These are phyloP conservation scores for Imleria badia DNA, from an alignment of 768 basidiomycete genomes.

Conservation along the genomic window DNA sequence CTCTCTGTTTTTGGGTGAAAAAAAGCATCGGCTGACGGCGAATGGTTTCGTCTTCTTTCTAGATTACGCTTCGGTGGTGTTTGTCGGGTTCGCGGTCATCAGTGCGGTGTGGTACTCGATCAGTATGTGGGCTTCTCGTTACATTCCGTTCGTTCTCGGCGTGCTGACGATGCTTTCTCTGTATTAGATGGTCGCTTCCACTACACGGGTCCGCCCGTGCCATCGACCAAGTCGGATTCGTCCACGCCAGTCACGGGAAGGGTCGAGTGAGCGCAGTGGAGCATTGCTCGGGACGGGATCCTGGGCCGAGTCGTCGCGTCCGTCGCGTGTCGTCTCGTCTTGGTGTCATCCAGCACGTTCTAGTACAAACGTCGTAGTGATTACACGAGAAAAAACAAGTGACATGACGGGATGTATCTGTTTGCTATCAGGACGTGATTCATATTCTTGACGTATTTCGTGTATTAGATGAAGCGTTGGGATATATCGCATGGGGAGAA, in stretches of 20 bases:
- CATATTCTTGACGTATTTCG: too few species aligned
- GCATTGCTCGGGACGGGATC: background rate
- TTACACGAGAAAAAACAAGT: background rate
- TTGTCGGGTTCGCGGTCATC: constrained; percentile 58
- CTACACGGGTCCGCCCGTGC: constrained; percentile 45
- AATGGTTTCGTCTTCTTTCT: too few species aligned
- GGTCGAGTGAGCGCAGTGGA: constrained; percentile 1
- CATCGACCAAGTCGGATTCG: constrained; percentile 12
- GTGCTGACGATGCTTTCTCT: background rate
- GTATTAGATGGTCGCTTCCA: constrained; percentile 41
- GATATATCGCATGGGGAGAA: constrained; percentile 2
- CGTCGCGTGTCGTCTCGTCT: too few species aligned
- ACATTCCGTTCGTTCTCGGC: background rate
- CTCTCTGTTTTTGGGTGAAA: too few species aligned
- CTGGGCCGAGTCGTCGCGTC: too few species aligned
- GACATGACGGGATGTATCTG: background rate
- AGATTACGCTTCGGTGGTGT: constrained; percentile 71
- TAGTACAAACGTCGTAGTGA: background rate
- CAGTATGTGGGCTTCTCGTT: constrained; percentile 38
- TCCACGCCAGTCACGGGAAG: background rate
- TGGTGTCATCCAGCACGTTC: too few species aligned
- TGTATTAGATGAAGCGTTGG: constrained; percentile 13
- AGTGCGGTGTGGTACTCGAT: constrained; percentile 62
- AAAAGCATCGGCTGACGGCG: background rate
- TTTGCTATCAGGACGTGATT: background rate